Percentiles rank a stretch among this genome's conserved stretches.
Conservation (phyloP, 768 basidiomycete genomes). For the Clitopilus passeckerianus region DNA sequence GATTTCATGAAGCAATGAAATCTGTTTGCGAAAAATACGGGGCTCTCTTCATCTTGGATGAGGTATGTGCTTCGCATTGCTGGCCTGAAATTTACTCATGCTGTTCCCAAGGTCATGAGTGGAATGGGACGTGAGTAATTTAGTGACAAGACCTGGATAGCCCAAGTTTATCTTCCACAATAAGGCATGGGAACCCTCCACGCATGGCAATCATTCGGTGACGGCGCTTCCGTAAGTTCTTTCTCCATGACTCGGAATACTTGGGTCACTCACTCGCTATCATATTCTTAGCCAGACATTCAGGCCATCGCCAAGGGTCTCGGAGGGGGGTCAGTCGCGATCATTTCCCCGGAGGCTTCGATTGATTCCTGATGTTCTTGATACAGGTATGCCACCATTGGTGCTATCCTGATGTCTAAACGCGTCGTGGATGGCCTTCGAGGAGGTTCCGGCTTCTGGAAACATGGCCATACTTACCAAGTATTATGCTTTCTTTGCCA, state of each 20-base stretch:
- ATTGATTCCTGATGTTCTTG: neutral
- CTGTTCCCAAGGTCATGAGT: slow-evolving; percentile 57
- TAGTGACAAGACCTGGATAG: neutral
- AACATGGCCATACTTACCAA: slow-evolving; percentile 87
- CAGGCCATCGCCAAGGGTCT: slow-evolving; percentile 89
- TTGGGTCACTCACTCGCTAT: neutral
- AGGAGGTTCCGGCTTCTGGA: slow-evolving; percentile 65
- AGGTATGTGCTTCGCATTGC: slow-evolving; percentile 34
- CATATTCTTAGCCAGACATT: slow-evolving; percentile 58
- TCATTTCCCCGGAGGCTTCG: neutral
- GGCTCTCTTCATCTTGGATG: slow-evolving; percentile 82
- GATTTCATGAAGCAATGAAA: slow-evolving; percentile 52
- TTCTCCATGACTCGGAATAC: neutral
- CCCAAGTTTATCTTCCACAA: neutral
- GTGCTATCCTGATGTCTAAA: slow-evolving; percentile 74
- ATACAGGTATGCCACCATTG: slow-evolving; percentile 74
- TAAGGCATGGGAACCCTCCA: slow-evolving; percentile 84
- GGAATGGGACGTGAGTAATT: slow-evolving; percentile 77
- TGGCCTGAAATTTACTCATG: neutral
- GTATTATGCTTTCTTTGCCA: slow-evolving; percentile 22
- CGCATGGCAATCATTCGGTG: slow-evolving; percentile 81
- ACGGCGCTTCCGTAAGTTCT: slow-evolving; percentile 48
- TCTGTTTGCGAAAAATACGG: slow-evolving; percentile 75
- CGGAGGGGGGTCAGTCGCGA: slow-evolving; percentile 66
- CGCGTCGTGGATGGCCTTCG: slow-evolving; percentile 67